phyloP scores from a whole-genome alignment of 192 early-diverging fungal genomes.

The Umbelopsis sp. region DNA sequence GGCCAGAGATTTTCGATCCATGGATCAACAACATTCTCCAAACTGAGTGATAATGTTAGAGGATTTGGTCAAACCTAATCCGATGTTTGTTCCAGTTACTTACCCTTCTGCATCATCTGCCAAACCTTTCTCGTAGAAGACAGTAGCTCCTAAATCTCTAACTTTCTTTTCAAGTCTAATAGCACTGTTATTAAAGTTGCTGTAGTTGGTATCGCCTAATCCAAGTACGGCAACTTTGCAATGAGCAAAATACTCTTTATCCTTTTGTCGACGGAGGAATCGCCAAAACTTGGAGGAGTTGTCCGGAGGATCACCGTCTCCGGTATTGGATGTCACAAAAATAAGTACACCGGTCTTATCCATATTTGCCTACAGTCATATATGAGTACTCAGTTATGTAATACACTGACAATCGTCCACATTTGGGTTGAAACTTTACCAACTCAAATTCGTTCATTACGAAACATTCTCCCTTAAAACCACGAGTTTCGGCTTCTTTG shows the following conservation, averaged over 20 bases:
- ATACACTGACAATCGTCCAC: neutral
- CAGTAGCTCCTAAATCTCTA: constrained; percentile 69
- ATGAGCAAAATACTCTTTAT: constrained; percentile 58
- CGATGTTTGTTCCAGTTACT: constrained; percentile 5
- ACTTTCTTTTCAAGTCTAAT: constrained; percentile 80
- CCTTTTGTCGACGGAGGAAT: constrained; percentile 73
- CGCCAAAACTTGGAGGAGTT: constrained; percentile 92
- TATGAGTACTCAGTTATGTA: neutral
- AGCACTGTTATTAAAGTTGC: constrained; percentile 88
- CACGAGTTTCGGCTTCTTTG: constrained; percentile 72
- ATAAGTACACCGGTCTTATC: constrained; percentile 61
- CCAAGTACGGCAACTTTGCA: constrained; percentile 58
- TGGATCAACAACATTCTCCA: constrained; percentile 88
- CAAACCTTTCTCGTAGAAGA: constrained; percentile 77
- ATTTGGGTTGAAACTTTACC: constrained; percentile 21
- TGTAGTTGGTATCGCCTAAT: constrained; percentile 94
- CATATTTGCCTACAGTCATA: constrained; percentile 44
- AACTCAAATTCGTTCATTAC: constrained; percentile 79
- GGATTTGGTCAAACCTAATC: neutral
- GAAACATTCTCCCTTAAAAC: constrained; percentile 63
- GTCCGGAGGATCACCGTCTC: constrained; percentile 96
- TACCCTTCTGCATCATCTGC: constrained; percentile 93
- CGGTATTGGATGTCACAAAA: constrained; percentile 89
- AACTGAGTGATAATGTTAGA: constrained; percentile 39
- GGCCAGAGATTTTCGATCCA: constrained; percentile 90